A percentile compares a stretch with the other conserved stretches of the same genome.
Conservation (phyloP, 768 basidiomycete genomes). For the Xerocomus potaroensis region DNA sequence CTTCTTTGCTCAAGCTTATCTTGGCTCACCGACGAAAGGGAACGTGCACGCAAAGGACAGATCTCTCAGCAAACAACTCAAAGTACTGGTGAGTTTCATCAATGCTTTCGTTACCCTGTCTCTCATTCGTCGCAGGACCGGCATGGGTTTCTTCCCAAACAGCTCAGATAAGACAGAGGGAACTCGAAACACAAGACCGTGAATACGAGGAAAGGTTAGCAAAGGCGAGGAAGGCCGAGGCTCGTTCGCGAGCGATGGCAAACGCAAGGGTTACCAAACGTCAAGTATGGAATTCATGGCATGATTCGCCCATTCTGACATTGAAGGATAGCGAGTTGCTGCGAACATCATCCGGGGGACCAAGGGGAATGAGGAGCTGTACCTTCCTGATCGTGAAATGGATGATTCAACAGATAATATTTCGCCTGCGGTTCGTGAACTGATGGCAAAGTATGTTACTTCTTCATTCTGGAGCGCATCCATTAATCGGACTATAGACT, state of each 20-base stretch:
- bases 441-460: conserved; percentile 68
- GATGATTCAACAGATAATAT: conserved; percentile 49
- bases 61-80: conserved; percentile 33
- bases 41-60: conserved; percentile 64
- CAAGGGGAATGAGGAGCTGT: conserved; percentile 58
- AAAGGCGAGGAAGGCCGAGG: conserved; percentile 61
- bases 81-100: conserved; percentile 20
- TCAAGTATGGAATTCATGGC: conserved; percentile 38
- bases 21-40: conserved; percentile 69
- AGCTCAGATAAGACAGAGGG: conserved; percentile 54
- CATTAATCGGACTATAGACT: conserved; percentile 15
- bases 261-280: conserved; percentile 58
- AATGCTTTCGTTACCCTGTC: conserved; percentile 5
- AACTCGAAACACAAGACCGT: conserved; percentile 62
- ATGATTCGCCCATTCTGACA: conserved; percentile 3
- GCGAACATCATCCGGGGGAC: conserved; percentile 10
- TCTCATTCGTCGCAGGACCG: conserved; percentile 40
- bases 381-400: conserved; percentile 58
- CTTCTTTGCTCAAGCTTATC: conserved; percentile 71
- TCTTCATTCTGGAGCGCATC: background rate
- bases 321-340: conserved; percentile 22
- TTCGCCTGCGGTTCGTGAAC: conserved; percentile 69
- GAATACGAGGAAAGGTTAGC: conserved; percentile 60
- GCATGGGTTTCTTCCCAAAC: conserved; percentile 79
- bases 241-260: conserved; percentile 46